Base-by-base conservation (phyloP, 1,284 basidiomycete species). In the Chondrostereum purpureum region DNA sequence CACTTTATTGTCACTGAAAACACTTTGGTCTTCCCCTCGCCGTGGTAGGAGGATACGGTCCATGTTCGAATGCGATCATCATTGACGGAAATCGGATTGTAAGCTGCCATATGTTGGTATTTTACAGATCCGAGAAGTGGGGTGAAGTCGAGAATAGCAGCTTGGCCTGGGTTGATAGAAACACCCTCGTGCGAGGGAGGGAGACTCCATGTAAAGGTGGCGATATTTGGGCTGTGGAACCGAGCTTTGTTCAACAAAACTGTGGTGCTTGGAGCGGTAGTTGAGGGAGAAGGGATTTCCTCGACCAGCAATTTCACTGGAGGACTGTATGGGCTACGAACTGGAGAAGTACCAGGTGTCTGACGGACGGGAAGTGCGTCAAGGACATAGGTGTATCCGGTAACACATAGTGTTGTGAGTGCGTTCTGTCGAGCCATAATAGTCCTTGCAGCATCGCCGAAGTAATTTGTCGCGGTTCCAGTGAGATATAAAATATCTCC, bases 1-100 rank as follows among this genome's bases (percentile, higher is more conserved):
- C 72, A 62, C 14, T 72, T 66, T 62, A 80, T 71, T 6, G 78
- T 80, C 14, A 78, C 53, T 6, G 62, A 56, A 51, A 75, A 75
- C 1, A 40, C 44, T 14, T 48, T 44, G 49, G 44, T 56, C 54
- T 49, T 21, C 16, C 41, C 43, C 5, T 46, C 50, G 18, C 51
- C 47, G 22, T 58, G 52, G 1, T 58, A 50, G 27, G 62, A 64
- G 1, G 80, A 79, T 11, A 82, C 65, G 0, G 78, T 83, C 80
- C 81, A 83, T 1, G 79, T 83, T 14, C 80, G 73, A 39, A 83
- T 68, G 20, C 76, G 67, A 53, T 83, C 80, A 53, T 83, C 80
- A 56, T 83, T 82, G 17, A 80, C 60, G 13, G 66, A 65, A 3
- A 58, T 63, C 0, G 76, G 75, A 19, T 71, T 65, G 8, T 56